phyloP scores from a whole-genome alignment of 2,329 filamentous ascomycete genomes.

The Ophiostoma australiae region DNA sequence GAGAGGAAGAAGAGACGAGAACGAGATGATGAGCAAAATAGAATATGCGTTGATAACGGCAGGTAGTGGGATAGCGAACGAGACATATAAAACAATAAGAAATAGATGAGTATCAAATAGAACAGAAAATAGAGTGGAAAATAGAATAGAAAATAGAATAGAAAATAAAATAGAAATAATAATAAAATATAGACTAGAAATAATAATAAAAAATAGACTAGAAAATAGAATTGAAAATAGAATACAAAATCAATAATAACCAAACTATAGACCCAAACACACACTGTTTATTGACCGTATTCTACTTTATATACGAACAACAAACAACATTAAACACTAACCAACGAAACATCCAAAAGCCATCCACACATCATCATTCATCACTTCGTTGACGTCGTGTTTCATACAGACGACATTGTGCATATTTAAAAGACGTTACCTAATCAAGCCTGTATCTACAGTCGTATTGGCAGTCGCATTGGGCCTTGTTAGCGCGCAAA shows the following conservation, averaged over 20 bases:
- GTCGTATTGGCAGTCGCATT: not conserved
- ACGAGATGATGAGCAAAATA: too few species aligned
- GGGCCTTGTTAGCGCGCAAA: not conserved
- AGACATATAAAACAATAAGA: too few species aligned
- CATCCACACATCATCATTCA: not conserved
- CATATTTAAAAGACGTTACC: not conserved
- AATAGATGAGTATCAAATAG: too few species aligned
- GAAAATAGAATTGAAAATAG: not conserved
- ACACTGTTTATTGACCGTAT: too few species aligned
- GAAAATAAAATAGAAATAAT: not conserved
- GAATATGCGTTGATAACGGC: too few species aligned
- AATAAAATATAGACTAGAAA: not conserved
- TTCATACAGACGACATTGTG: not conserved
- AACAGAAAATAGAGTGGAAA: not conserved
- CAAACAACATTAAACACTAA: not conserved
- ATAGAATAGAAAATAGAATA: not conserved
- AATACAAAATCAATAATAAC: not conserved
- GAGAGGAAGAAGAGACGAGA: not conserved
- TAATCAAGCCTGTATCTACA: not conserved
- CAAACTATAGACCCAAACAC: too few species aligned
- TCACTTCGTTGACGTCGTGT: not conserved
- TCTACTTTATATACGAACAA: not conserved
- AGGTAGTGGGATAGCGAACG: too few species aligned
- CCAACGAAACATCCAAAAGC: not conserved
- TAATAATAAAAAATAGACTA: not conserved